Evolutionary conservation across 208 protist genomes (phyloP).

Genomic region (Novymonas esmeraldas): DNA sequence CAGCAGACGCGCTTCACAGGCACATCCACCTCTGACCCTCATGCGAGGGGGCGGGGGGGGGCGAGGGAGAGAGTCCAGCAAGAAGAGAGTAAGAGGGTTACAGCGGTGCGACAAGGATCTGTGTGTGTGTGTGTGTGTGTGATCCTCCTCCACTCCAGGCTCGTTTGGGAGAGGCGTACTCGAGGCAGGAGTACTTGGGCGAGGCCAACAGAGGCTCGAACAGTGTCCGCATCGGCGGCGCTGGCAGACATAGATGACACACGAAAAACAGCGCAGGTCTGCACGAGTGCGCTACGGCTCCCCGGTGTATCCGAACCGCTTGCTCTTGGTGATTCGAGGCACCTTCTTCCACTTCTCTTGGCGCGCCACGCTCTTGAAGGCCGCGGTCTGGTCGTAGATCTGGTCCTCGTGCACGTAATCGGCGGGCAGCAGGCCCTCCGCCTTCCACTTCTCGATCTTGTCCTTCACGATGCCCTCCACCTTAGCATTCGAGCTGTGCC

Average conservation of each 20-base stretch:
- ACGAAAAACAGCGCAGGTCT: conserved; percentile 1
- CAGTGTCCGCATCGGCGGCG: too few relatives aligned
- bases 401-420: conserved; percentile 89
- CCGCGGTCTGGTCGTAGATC: conserved; percentile 77
- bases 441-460: conserved; percentile 92
- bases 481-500: conserved; percentile 76
- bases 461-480: conserved; percentile 92
- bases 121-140: too few relatives aligned
- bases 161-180: too few relatives aligned
- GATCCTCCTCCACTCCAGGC: too few relatives aligned
- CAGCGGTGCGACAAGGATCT: too few relatives aligned
- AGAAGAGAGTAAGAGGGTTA: too few relatives aligned
- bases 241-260: not conserved
- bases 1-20: too few relatives aligned
- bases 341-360: conserved; percentile 89
- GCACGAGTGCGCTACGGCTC: conserved; percentile 39
- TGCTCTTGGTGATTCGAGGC: conserved; percentile 75
- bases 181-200: too few relatives aligned
- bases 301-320: conserved; percentile 79
- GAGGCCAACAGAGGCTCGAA: too few relatives aligned
- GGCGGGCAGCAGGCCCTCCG: conserved; percentile 83
- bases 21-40: too few relatives aligned
- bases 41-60: too few relatives aligned
- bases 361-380: conserved; percentile 83
- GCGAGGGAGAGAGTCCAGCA: too few relatives aligned